These are phyloP conservation scores for Aegilops speltoides DNA, from an alignment of 176 grass and related monocot genomes.

Conservation along the genomic window DNA sequence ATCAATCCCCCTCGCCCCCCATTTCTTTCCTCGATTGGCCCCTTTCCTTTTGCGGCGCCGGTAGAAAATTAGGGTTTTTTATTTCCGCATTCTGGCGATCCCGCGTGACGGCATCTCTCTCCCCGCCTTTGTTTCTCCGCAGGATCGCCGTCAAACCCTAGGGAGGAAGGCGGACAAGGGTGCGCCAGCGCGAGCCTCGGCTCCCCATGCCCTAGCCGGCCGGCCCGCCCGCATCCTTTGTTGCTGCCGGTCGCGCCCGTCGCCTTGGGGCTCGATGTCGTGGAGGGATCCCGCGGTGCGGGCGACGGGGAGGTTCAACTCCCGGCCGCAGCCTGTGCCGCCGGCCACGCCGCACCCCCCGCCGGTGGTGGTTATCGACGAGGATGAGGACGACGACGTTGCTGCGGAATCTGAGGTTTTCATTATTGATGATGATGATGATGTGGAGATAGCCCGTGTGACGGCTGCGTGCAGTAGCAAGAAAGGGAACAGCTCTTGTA, in stretches of 20 bases:
- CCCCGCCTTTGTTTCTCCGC: neutral
- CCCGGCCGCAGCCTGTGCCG: constrained; percentile 9
- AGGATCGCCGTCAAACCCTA: constrained; percentile 14
- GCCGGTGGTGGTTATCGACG: constrained; percentile 37
- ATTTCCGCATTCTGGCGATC: neutral
- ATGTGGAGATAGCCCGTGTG: constrained; percentile 21
- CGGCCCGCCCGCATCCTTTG: neutral
- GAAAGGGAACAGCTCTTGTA: constrained; percentile 24
- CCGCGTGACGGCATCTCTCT: neutral
- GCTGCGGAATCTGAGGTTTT: constrained; percentile 34
- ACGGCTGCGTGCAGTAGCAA: constrained; percentile 23
- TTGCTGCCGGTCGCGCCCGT: neutral
- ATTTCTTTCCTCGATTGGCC: constrained; percentile 5
- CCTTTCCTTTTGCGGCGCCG: neutral
- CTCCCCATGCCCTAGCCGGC: constrained; percentile 6
- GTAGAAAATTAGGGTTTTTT: constrained; percentile 18
- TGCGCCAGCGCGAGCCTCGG: neutral
- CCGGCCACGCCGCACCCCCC: neutral
- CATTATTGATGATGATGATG: constrained; percentile 29
- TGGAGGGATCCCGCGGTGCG: neutral
- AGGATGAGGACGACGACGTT: constrained; percentile 24
- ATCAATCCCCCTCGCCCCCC: neutral
- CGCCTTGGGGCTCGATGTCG: constrained; percentile 25
- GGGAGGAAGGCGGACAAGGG: no score
- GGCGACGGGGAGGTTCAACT: neutral